Base-by-base conservation (phyloP, 1,139 yeast species). In the Candida frijolesensis region DNA sequence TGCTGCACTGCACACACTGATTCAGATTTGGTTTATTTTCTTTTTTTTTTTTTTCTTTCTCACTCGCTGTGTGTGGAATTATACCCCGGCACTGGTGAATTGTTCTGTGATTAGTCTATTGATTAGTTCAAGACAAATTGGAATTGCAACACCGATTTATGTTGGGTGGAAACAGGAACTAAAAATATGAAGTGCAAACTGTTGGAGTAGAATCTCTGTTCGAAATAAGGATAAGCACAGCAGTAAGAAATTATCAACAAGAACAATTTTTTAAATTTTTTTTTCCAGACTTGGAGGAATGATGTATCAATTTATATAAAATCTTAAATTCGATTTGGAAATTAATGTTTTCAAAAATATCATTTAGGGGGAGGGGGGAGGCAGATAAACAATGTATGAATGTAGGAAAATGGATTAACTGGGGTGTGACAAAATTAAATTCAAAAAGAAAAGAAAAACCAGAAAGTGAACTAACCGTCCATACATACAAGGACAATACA, bases 361-460 rank as follows among this genome's bases (percentile, higher is more conserved):
- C 16, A 16, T 38, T 38, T 38, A 38, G 15, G 27, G 27, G 42
- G 15, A 34, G 37, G 37, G 41, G 42, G 41, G 41, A 37, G 12
- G 14, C n/a, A 33, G 14, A n/a, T 5, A 9, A 34, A 38, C 42
- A 38, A 38, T 38, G 42, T 19, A 32, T 19, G 14, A 19, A 22
- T 11, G 15, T 12, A 22, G 30, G 30, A 22, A 22, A 38, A 19
- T 38, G 42, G 32, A 38, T 38, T 38, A 11, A 38, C 42, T 38
- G 42, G 42, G 42, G 42, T 38, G 42, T 38, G 42, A 38, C 42
- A 38, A 38, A 38, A 38, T 22, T 38, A 34, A 37, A 37, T 37
- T 18, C 19, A 16, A 35, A 35, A 18, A 4, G 18, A 37, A 37
- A 37, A 37, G 27, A 37, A 38, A 38, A 38, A 25, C 42, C 42